Evolutionary conservation across 805 yeast species (phyloP).

Genomic region (Komagataella pseudopastoris): DNA sequence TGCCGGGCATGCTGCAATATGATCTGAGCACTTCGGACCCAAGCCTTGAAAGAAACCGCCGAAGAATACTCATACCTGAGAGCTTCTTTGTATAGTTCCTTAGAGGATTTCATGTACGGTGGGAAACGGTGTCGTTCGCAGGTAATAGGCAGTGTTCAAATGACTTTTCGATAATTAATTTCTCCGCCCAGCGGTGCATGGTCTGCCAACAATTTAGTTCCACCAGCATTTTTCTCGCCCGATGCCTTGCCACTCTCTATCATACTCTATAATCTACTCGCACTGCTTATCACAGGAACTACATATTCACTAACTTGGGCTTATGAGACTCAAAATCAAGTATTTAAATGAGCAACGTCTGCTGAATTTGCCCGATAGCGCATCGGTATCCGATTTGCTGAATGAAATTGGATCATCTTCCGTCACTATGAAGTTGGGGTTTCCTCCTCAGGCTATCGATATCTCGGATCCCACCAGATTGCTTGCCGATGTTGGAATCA

Average conservation of each 20-base stretch:
- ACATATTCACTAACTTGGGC: not conserved
- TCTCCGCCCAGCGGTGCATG: not conserved
- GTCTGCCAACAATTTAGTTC: not conserved
- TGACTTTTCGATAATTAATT: not conserved
- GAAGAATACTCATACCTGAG: constrained; percentile 38
- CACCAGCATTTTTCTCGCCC: not conserved
- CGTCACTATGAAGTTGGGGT: constrained; percentile 33
- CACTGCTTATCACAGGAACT: not conserved
- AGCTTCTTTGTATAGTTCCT: constrained; percentile 32
- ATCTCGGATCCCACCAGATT: constrained; percentile 9
- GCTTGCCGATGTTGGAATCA: constrained; percentile 30
- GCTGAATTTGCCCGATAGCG: constrained; percentile 21
- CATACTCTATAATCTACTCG: not conserved
- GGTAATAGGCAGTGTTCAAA: not conserved
- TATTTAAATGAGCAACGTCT: not conserved
- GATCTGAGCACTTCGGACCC: constrained; percentile 40
- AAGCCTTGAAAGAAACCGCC: constrained; percentile 33
- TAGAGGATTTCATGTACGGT: constrained; percentile 7
- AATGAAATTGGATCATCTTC: constrained; percentile 1
- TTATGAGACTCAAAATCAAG: constrained; percentile 3
- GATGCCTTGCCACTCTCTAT: not conserved
- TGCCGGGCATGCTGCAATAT: constrained; percentile 32
- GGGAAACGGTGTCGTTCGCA: not conserved
- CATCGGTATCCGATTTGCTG: constrained; percentile 21
- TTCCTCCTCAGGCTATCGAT: constrained; percentile 41